Evolutionary conservation across 2,329 filamentous ascomycete species (phyloP), one percentile per base, ranked within the genome.

Genomic region (Ilyonectria sp.): DNA sequence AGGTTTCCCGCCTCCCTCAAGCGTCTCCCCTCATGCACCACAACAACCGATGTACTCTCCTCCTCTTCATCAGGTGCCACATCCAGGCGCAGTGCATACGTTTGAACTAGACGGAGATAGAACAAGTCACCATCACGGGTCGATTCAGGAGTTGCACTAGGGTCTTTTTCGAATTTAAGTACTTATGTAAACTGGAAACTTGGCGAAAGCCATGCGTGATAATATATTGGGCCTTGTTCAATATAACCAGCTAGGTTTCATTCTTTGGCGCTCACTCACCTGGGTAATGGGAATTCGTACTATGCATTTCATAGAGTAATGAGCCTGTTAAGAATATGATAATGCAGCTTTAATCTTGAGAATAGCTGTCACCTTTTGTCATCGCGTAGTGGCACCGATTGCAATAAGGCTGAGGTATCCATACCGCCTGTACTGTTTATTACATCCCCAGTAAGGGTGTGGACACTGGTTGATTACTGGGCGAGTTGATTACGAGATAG

Each of bases 91-190:
- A n/a, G 47, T 31, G 23, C 47, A 52, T 31, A 43, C 31, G 26
- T 52, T 31, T 31, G 47, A 52, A 29, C 26, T 52, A 29, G 47
- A 33, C 47, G 47, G 17, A 29, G 47, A 31, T n/a, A 52, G 15
- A 31, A n/a, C 47, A n/a, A 13, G 15, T 31, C 21, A 52, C 26
- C 26, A 52, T 31, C 23, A 52, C 23, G 21, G 23, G 23, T 52
- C 47, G 26, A 52, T 52, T 4, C 26, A 52, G 15, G 47, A 52
- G 17, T 7, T 52, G 15, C 47, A 52, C n/a, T 52, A 52, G 26
- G 23, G 47, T 52, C 26, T 31, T 52, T 26, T 52, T 52, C 17
- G 40, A n/a, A 17, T 17, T 43, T 43, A 43, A 43, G 17, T 3
- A 17, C 17, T 19, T 19, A 43, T 43, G 40, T 43, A 19, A 15